Percentiles rank a stretch among this genome's conserved stretches.
Conservation (phyloP, 2,329 filamentous ascomycete species). For the Aspergillus pseudoterreus region DNA sequence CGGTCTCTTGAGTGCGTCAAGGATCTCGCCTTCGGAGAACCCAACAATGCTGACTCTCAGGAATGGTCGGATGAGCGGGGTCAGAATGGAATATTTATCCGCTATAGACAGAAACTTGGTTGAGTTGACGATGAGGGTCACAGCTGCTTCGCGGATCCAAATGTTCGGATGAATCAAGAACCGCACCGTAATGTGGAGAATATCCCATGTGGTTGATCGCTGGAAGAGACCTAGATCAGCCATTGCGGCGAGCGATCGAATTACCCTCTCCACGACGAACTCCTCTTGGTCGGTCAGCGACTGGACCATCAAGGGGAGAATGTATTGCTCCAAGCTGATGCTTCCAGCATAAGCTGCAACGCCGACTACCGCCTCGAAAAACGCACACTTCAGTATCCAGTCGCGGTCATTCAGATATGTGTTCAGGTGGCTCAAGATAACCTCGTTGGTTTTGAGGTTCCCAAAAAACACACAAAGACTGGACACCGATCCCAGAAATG, state of each 20-base stretch:
- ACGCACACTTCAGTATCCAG: constrained; percentile 94
- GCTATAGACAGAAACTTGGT: constrained; percentile 72
- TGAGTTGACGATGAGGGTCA: constrained; percentile 75
- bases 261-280: constrained; percentile 84
- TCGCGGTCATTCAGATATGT: constrained; percentile 96
- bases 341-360: constrained; percentile 88
- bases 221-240: constrained; percentile 85
- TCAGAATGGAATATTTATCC: constrained; percentile 77
- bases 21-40: constrained; percentile 68
- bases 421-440: constrained; percentile 93
- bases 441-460: constrained; percentile 85
- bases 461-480: constrained; percentile 94
- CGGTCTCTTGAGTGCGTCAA: constrained; percentile 80
- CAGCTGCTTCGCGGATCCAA: constrained; percentile 89
- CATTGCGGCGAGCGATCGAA: constrained; percentile 84
- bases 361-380: constrained; percentile 92
- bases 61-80: constrained; percentile 77
- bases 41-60: constrained; percentile 68
- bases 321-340: constrained; percentile 87
- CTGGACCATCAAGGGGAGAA: constrained; percentile 91
- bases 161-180: constrained; percentile 92
- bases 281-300: constrained; percentile 90
- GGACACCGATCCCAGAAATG: constrained; percentile 87
- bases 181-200: constrained; percentile 75
- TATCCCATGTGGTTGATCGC: constrained; percentile 77